A percentile compares a stretch with the other conserved stretches of the same genome.
These are phyloP conservation scores for Thermochaetoides thermophila DNA, from an alignment of 495 filamentous ascomycete species.

Conservation along the genomic window DNA sequence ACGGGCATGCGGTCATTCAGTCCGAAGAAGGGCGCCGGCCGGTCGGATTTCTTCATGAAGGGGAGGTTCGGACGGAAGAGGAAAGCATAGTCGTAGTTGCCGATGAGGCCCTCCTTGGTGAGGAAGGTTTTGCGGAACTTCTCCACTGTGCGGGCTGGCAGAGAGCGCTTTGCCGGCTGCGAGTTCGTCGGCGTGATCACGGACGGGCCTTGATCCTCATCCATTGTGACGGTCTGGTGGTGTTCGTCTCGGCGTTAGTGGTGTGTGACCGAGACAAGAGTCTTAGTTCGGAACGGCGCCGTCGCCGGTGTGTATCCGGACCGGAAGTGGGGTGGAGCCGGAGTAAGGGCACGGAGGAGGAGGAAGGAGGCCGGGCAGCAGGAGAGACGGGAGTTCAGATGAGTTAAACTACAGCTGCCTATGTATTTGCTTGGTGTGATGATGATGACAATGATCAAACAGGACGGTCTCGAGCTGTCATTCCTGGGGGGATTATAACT, in stretches of 20 bases:
- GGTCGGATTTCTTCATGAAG: slow-evolving; percentile 53
- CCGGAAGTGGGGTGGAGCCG: too few relatives aligned
- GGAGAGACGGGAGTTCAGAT: too few relatives aligned
- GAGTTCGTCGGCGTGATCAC: slow-evolving; percentile 28
- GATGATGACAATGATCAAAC: too few relatives aligned
- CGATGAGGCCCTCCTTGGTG: slow-evolving; percentile 58
- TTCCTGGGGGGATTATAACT: too few relatives aligned
- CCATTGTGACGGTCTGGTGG: slow-evolving; percentile 16
- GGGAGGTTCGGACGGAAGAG: slow-evolving; percentile 67
- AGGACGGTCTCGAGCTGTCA: too few relatives aligned
- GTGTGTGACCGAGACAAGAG: not conserved
- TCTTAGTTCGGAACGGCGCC: too few relatives aligned
- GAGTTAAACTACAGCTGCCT: too few relatives aligned
- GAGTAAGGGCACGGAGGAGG: too few relatives aligned
- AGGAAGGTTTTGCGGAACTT: slow-evolving; percentile 24
- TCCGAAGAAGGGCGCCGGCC: slow-evolving; percentile 71
- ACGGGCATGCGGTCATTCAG: slow-evolving; percentile 74
- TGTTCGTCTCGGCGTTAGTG: not conserved
- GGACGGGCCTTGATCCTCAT: slow-evolving; percentile 32
- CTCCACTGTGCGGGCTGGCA: slow-evolving; percentile 16
- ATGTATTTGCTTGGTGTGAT: too few relatives aligned
- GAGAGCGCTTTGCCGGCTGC: slow-evolving; percentile 16
- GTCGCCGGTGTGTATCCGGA: too few relatives aligned
- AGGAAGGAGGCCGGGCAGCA: too few relatives aligned
- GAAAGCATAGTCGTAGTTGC: slow-evolving; percentile 68